phyloP scores from a whole-genome alignment of 2,329 filamentous ascomycete genomes.

The Monosporascus sp. region DNA sequence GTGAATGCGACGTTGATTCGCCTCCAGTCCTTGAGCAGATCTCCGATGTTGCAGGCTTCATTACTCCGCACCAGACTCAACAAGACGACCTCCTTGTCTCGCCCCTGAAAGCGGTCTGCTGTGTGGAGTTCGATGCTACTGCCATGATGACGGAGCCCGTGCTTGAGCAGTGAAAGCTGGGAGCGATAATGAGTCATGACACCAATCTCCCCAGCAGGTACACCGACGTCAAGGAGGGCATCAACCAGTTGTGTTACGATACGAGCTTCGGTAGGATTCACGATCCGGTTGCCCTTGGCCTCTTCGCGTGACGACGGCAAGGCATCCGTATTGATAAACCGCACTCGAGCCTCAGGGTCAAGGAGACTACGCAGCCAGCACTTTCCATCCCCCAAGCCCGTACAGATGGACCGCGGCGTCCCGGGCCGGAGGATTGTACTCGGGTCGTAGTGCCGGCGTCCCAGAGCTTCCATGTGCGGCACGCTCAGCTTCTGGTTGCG shows the following conservation, averaged over 20 bases:
- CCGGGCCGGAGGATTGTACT: slow-evolving; percentile 35
- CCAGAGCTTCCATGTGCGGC: slow-evolving; percentile 58
- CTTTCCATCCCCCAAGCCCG: slow-evolving; percentile 35
- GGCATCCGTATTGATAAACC: slow-evolving; percentile 84
- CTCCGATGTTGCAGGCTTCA: slow-evolving; percentile 75
- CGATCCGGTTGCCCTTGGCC: slow-evolving; percentile 75
- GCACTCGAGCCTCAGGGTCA: slow-evolving; percentile 64
- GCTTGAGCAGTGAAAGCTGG: slow-evolving; percentile 77
- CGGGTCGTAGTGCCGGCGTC: slow-evolving; percentile 52
- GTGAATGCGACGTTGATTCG: slow-evolving; percentile 96
- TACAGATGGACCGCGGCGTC: slow-evolving; percentile 49
- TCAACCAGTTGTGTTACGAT: slow-evolving; percentile 77
- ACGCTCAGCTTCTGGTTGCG: slow-evolving; percentile 64
- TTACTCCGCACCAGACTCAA: slow-evolving; percentile 87
- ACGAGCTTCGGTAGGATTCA: slow-evolving; percentile 77
- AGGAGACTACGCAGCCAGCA: slow-evolving; percentile 79
- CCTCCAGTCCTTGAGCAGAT: slow-evolving; percentile 84
- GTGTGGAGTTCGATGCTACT: slow-evolving; percentile 86
- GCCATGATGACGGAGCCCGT: slow-evolving; percentile 55
- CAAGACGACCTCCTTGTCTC: slow-evolving; percentile 90
- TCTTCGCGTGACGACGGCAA: slow-evolving; percentile 65
- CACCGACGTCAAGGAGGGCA: slow-evolving; percentile 67
- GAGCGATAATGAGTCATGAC: slow-evolving; percentile 97
- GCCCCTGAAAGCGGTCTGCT: slow-evolving; percentile 91
- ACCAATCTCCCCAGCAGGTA: slow-evolving; percentile 72